Percentiles rank a stretch among this genome's conserved stretches.
Evolutionary conservation across 179 eudicot species (phyloP).

Genomic region (Beta macrorhiza): DNA sequence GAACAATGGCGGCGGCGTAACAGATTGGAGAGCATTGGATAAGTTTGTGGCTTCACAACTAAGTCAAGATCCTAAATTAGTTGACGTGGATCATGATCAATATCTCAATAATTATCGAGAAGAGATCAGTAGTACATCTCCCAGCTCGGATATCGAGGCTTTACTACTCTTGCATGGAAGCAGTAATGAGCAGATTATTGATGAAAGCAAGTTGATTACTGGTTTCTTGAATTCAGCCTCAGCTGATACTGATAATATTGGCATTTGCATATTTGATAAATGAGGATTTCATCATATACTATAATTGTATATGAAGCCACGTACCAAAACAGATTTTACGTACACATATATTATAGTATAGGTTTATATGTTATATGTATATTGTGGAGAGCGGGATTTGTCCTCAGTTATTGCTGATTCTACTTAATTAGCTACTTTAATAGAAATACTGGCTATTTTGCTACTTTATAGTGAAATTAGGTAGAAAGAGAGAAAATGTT

Average conservation of each 20-base stretch:
- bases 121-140: slow-evolving; percentile 28
- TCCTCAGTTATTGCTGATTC: no score
- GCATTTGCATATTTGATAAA: slow-evolving; percentile 63
- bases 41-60: slow-evolving; percentile 92
- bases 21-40: slow-evolving; percentile 87
- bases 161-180: slow-evolving; percentile 54
- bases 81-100: slow-evolving; percentile 8
- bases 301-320: not conserved
- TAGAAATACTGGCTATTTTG: no score
- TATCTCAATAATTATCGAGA: slow-evolving; percentile 8
- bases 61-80: slow-evolving; percentile 57
- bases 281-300: slow-evolving; percentile 12
- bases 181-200: slow-evolving; percentile 24
- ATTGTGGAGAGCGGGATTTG: no score
- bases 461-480: no score
- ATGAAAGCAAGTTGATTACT: slow-evolving; percentile 35
- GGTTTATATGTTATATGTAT: no score
- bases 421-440: no score
- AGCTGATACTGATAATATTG: slow-evolving; percentile 49
- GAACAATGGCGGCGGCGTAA: slow-evolving; percentile 31
- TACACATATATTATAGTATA: not conserved
- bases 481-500: no score
- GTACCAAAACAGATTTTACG: not conserved
- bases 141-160: slow-evolving; percentile 38
- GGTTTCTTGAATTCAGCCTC: slow-evolving; percentile 45